Evolutionary conservation across 192 early-diverging fungal genomes (phyloP).

Genomic region (Allomyces macrogynus): DNA sequence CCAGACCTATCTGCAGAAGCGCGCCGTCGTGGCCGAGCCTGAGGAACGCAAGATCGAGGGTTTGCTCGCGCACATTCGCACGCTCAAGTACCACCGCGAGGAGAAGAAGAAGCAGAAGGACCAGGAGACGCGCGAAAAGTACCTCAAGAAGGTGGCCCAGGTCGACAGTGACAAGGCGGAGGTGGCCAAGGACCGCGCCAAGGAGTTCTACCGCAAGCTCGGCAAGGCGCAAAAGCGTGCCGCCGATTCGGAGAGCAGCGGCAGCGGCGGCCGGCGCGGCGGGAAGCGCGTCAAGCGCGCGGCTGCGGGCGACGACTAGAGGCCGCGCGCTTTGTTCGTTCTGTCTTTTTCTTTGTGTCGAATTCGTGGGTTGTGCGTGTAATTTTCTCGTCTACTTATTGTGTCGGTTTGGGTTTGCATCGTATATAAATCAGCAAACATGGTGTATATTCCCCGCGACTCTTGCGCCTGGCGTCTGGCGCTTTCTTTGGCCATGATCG

Average conservation of each 20-base stretch:
- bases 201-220: constrained; percentile 2
- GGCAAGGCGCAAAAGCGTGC: constrained; percentile 1
- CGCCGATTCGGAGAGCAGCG: background rate
- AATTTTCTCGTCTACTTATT: too few relatives aligned
- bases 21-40: constrained; percentile 76
- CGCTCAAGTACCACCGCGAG: constrained; percentile 67
- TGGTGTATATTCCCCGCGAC: too few relatives aligned
- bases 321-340: too few relatives aligned
- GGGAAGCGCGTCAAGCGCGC: too few relatives aligned
- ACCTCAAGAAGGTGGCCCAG: constrained; percentile 19
- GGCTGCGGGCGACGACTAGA: too few relatives aligned
- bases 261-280: background rate
- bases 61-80: constrained; percentile 70
- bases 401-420: too few relatives aligned
- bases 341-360: too few relatives aligned
- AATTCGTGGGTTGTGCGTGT: too few relatives aligned
- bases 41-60: constrained; percentile 71
- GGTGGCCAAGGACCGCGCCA: constrained; percentile 3
- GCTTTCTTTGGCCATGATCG: too few relatives aligned
- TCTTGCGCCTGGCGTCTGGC: too few relatives aligned
- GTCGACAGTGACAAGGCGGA: constrained; percentile 12
- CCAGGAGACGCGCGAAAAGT: constrained; percentile 21
- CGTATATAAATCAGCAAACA: too few relatives aligned
- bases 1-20: constrained; percentile 28
- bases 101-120: constrained; percentile 47